Conservation (phyloP, 768 basidiomycete species). For the Russula compacta region DNA sequence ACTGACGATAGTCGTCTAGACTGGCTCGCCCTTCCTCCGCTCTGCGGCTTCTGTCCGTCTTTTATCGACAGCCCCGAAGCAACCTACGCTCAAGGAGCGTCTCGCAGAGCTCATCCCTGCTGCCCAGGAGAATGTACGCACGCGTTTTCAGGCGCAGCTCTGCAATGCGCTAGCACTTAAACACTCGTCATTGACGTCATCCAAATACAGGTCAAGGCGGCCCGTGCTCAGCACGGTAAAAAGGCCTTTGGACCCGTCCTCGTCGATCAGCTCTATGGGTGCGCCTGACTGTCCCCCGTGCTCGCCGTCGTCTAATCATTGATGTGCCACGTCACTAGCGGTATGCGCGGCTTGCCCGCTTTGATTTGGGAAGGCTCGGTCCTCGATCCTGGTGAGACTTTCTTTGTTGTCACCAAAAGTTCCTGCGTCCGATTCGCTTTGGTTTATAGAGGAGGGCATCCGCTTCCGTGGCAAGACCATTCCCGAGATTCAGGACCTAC, state of each 20-base stretch:
- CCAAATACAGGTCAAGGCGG: conserved; percentile 59
- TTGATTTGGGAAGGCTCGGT: conserved; percentile 99
- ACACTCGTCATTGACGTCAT: conserved; percentile 8
- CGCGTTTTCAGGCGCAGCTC: neutral
- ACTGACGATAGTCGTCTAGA: conserved; percentile 2
- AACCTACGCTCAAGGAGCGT: conserved; percentile 80
- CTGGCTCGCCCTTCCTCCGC: conserved; percentile 43
- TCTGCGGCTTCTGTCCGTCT: conserved; percentile 47
- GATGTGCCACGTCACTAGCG: conserved; percentile 35
- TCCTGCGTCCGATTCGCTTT: conserved; percentile 13
- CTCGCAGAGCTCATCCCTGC: conserved; percentile 88
- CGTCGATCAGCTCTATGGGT: conserved; percentile 90
- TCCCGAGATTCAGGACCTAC: conserved; percentile 74
- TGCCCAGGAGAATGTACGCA: conserved; percentile 62
- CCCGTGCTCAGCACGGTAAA: conserved; percentile 80
- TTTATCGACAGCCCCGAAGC: conserved; percentile 57
- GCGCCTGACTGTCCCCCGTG: conserved; percentile 20
- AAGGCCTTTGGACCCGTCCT: conserved; percentile 88
- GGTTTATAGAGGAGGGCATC: conserved; percentile 76
- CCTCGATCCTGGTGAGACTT: conserved; percentile 70
- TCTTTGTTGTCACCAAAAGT: neutral
- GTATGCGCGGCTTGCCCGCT: conserved; percentile 84
- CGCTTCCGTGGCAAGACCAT: conserved; percentile 97
- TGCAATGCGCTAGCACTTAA: neutral
- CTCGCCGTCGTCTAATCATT: conserved; percentile 7